phyloP scores from a whole-genome alignment of 352 stramenopile species.

The Pythium periplocum region DNA sequence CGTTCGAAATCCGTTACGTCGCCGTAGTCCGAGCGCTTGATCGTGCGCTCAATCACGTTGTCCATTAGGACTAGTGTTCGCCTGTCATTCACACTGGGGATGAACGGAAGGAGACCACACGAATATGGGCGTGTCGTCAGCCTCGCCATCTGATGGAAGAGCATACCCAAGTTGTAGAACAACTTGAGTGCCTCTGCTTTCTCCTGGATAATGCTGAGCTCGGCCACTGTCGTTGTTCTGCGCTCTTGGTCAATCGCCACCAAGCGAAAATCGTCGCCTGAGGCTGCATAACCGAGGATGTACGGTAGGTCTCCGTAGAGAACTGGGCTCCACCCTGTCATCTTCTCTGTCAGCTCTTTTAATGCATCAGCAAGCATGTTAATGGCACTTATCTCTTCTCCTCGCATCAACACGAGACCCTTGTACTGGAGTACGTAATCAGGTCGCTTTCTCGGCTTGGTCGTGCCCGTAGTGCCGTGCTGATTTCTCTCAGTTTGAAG shows the following conservation, averaged over 20 bases:
- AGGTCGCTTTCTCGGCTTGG: too few species aligned
- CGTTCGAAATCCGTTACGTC: too few species aligned
- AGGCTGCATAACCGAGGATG: constrained; percentile 8
- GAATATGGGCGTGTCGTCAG: constrained; percentile 2
- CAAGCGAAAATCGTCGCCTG: constrained; percentile 6
- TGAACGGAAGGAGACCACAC: constrained; percentile 5
- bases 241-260: constrained; percentile 6
- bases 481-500: too few species aligned
- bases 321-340: constrained; percentile 3
- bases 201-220: constrained; percentile 5
- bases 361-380: not conserved
- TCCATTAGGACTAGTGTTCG: not conserved
- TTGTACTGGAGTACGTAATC: constrained; percentile 2
- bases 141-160: constrained; percentile 3
- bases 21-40: too few species aligned
- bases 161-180: constrained; percentile 9
- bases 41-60: too few species aligned
- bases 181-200: constrained; percentile 3
- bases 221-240: not conserved
- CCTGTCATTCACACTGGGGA: constrained; percentile 1
- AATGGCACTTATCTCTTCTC: constrained; percentile 3
- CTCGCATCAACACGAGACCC: constrained; percentile 5
- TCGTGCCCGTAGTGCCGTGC: too few species aligned
- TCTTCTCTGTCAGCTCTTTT: constrained; percentile 4
- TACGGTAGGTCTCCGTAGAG: constrained; percentile 12